phyloP scores from a whole-genome alignment of 176 grass and related monocot genomes.

The Aegilops sharonensis region DNA sequence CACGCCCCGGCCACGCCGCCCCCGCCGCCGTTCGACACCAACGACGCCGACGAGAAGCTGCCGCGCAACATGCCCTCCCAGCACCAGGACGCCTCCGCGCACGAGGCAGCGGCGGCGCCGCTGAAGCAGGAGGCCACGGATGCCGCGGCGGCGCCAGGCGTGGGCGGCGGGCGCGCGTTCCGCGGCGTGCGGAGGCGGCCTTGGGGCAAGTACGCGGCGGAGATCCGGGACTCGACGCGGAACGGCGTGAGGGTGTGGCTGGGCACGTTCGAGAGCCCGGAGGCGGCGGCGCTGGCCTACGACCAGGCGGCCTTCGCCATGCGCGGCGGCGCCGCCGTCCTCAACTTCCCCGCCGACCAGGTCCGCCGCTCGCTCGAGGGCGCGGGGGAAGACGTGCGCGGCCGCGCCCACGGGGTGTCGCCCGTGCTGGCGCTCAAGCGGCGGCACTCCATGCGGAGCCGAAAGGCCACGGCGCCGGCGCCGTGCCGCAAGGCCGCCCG shows the following conservation, averaged over 20 bases:
- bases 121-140: neutral
- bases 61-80: constrained; percentile 10
- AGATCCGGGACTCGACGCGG: constrained; percentile 64
- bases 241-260: constrained; percentile 66
- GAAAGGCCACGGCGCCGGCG: neutral
- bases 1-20: neutral
- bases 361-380: constrained; percentile 35
- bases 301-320: constrained; percentile 70
- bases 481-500: neutral
- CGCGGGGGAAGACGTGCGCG: neutral
- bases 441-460: neutral
- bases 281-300: constrained; percentile 72
- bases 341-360: constrained; percentile 54
- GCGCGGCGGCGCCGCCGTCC: constrained; percentile 45
- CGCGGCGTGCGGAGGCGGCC: constrained; percentile 24
- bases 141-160: too few relatives aligned
- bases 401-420: neutral
- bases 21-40: constrained; percentile 26
- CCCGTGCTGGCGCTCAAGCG: constrained; percentile 29
- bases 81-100: neutral
- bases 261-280: constrained; percentile 65
- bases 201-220: constrained; percentile 81
- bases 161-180: neutral
- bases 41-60: constrained; percentile 43
- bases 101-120: neutral